Evolutionary conservation across 768 basidiomycete species (phyloP).

Genomic region (Cantharellus cinnabarinus): DNA sequence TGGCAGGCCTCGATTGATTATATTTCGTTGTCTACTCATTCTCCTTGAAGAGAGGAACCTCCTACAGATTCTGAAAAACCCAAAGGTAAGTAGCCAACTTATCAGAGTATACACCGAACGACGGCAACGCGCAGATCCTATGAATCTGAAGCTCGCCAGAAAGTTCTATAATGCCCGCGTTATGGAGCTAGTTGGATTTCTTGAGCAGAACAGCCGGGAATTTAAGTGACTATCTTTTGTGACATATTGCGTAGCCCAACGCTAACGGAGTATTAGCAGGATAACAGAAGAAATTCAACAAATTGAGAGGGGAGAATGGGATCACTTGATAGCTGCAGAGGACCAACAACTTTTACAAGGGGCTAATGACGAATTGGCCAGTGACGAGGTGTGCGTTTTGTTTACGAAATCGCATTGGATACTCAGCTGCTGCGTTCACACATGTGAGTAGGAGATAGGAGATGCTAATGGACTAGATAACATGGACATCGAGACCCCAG

Average conservation of each 20-base stretch:
- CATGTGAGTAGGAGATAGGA: too few species aligned
- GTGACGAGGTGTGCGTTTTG: not conserved
- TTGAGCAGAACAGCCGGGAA: conserved; percentile 47
- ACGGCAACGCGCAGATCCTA: conserved; percentile 26
- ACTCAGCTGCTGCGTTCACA: too few species aligned
- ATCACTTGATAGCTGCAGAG: conserved; percentile 27
- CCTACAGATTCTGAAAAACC: not conserved
- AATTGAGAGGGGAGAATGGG: conserved; percentile 48
- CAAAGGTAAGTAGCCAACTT: not conserved
- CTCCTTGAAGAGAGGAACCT: not conserved
- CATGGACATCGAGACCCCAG: too few species aligned
- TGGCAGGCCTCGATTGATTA: not conserved
- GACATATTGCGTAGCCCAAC: not conserved
- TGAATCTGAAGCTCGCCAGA: conserved; percentile 52
- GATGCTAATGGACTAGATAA: too few species aligned
- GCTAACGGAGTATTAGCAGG: conserved; percentile 21
- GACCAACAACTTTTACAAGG: conserved; percentile 7
- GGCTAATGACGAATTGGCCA: not conserved
- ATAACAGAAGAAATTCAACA: conserved; percentile 58
- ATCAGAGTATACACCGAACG: not conserved
- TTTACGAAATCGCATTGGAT: too few species aligned
- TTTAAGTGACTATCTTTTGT: conserved; percentile 39
- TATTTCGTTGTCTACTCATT: too few species aligned
- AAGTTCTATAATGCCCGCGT: conserved; percentile 51
- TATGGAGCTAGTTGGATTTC: conserved; percentile 47